Evolutionary conservation across 441 rosid genomes (phyloP), one percentile per base, ranked within the genome.

Genomic region (Sinapis alba): DNA sequence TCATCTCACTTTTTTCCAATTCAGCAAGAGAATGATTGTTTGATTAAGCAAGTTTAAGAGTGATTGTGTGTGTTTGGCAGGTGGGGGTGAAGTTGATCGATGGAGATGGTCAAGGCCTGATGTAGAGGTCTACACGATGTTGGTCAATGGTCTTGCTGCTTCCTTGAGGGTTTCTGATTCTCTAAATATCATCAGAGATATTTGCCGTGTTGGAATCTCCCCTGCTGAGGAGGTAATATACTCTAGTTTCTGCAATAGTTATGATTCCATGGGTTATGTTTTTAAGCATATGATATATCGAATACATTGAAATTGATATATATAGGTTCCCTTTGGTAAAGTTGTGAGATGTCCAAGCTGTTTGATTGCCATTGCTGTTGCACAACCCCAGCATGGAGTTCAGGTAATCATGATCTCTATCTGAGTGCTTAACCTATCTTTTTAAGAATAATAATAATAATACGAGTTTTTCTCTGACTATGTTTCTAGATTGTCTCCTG

Each of bases 31-130:
- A 62, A 50, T 50, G 47, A 10, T 59, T 65, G 34, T 57, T 62
- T 5, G 60, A 56, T 23, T 53, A 27, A 54, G 64, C 12, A n/a
- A 11, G 20, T 47, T 58, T 16, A n/a, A 3, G 41, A 70, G 30
- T 51, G 8, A 4, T 4, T 47, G 18, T 47, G 19, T 50, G 78
- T 50, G 57, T 50, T 26, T 13, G 3, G 62, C 68, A 88, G 96
- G 84, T 80, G 84, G 47, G 5, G 68, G 83, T 79, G 95, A 91
- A 65, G 84, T 74, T 73, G 89, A 85, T 56, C 84, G 89, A 83
- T 93, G 95, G 97, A 91, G 82, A 81, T 96, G 99, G 99, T 84
- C 97, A 43, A 85, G 97, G 79, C 97, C 99, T 7, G 89, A 96
- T 78, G 93, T 89, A 27, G 80, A 65, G 10, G 81, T 91, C 6